A percentile compares a stretch with the other conserved stretches of the same genome.
These are phyloP conservation scores for Inga leiocalycina DNA, from an alignment of 306 rosid genomes.

Conservation along the genomic window DNA sequence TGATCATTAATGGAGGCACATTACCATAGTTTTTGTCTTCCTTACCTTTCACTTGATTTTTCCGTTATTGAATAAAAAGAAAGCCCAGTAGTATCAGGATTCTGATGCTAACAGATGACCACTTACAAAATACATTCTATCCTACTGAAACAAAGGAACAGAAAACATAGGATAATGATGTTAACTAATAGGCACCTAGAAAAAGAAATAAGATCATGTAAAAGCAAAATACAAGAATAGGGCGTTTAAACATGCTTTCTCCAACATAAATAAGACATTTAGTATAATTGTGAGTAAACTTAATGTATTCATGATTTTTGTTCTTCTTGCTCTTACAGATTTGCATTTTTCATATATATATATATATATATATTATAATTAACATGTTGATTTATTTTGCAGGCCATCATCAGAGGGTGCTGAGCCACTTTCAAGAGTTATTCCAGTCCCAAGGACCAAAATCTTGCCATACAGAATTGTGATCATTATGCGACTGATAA, in stretches of 20 bases:
- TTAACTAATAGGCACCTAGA: not conserved
- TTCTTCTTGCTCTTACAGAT: slow-evolving; percentile 9
- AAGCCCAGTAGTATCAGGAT: too few species aligned
- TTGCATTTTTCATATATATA: not conserved
- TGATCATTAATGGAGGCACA: too few species aligned
- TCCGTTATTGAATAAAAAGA: too few species aligned
- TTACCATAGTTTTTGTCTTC: too few species aligned
- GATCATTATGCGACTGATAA: slow-evolving; percentile 71
- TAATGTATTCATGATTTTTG: not conserved
- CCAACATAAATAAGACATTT: not conserved
- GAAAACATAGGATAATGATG: not conserved
- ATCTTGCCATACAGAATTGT: slow-evolving; percentile 80
- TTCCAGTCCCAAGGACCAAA: slow-evolving; percentile 70
- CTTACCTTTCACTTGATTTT: too few species aligned
- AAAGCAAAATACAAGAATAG: not conserved
- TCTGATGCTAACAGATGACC: too few species aligned
- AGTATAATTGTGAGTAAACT: not conserved
- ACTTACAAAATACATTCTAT: not conserved
- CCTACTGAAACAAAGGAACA: not conserved
- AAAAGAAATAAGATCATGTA: not conserved
- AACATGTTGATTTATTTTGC: slow-evolving; percentile 40
- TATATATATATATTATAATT: not conserved
- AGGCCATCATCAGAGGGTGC: slow-evolving; percentile 67
- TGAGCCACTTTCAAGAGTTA: slow-evolving; percentile 57
- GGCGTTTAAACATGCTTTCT: not conserved